These are phyloP conservation scores for Mycena latifolia DNA, from an alignment of 768 basidiomycete genomes.

Conservation along the genomic window DNA sequence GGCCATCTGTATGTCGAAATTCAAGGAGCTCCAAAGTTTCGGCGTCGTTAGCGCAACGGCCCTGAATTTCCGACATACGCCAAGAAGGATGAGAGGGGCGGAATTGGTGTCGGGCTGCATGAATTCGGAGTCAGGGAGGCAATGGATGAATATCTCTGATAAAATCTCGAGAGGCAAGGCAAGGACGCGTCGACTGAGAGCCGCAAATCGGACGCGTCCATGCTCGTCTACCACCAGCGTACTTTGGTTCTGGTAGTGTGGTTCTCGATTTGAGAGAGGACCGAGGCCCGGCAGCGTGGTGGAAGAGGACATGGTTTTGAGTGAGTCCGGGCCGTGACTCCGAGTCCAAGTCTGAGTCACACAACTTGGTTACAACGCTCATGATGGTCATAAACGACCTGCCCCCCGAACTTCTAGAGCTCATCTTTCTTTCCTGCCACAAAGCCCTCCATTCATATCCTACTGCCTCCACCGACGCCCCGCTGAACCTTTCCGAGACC, in stretches of 20 bases:
- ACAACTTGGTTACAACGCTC: too few species aligned
- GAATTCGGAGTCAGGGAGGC: conserved; percentile 29
- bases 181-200: not conserved
- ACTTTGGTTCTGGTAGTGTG: conserved; percentile 8
- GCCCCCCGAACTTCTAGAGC: conserved; percentile 21
- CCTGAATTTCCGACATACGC: conserved; percentile 31
- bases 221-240: not conserved
- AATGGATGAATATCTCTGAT: conserved; percentile 30
- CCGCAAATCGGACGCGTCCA: not conserved
- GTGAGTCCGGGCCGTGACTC: too few species aligned
- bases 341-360: too few species aligned
- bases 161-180: not conserved
- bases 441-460: not conserved
- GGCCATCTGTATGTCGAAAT: not conserved
- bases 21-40: conserved; percentile 31
- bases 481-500: conserved; percentile 18
- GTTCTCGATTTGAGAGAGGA: conserved; percentile 2
- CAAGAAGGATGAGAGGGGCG: conserved; percentile 34
- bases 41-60: conserved; percentile 25
- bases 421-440: conserved; percentile 25
- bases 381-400: conserved; percentile 6
- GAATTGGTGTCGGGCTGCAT: conserved; percentile 11
- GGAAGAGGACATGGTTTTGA: too few species aligned
- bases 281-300: not conserved
- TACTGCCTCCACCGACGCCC: not conserved